Evolutionary conservation across 2,329 filamentous ascomycete genomes (phyloP).

Genomic region (Fusarium globosum): DNA sequence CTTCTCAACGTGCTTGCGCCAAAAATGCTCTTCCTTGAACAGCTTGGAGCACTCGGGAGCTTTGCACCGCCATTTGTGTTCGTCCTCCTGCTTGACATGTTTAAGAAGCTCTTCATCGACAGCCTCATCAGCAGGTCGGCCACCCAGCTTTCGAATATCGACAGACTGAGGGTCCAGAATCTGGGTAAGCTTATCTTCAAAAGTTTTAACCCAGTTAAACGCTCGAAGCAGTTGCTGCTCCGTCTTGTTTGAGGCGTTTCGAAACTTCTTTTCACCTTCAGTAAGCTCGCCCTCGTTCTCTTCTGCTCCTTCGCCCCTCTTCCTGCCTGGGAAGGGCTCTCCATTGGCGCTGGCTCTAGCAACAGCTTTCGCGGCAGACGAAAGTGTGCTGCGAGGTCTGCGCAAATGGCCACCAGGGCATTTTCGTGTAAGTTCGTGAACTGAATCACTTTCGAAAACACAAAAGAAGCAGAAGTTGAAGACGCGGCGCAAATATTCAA

Average conservation of each 20-base stretch:
- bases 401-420: slow-evolving; percentile 97
- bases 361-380: slow-evolving; percentile 83
- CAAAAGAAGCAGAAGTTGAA: slow-evolving; percentile 99
- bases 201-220: slow-evolving; percentile 99
- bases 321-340: slow-evolving; percentile 85
- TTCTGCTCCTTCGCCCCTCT: slow-evolving; percentile 72
- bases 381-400: slow-evolving; percentile 86
- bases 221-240: slow-evolving; percentile 94
- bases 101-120: slow-evolving; percentile 87
- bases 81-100: slow-evolving; percentile 96
- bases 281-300: slow-evolving; percentile 64
- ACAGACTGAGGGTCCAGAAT: slow-evolving; percentile 90
- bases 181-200: slow-evolving; percentile 95
- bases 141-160: slow-evolving; percentile 90
- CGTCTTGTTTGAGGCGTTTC: slow-evolving; percentile 76
- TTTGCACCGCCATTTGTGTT: slow-evolving; percentile 96
- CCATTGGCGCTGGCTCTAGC: slow-evolving; percentile 86
- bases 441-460: slow-evolving; percentile 97
- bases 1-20: slow-evolving; percentile 98
- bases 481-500: slow-evolving; percentile 95
- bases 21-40: slow-evolving; percentile 97
- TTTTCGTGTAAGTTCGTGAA: slow-evolving; percentile 95
- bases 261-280: slow-evolving; percentile 77
- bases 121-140: slow-evolving; percentile 86
- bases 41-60: slow-evolving; percentile 96